Evolutionary conservation across 495 filamentous ascomycete species (phyloP), one percentile per base, ranked within the genome.

Genomic region (Talaromyces proteolyticus): DNA sequence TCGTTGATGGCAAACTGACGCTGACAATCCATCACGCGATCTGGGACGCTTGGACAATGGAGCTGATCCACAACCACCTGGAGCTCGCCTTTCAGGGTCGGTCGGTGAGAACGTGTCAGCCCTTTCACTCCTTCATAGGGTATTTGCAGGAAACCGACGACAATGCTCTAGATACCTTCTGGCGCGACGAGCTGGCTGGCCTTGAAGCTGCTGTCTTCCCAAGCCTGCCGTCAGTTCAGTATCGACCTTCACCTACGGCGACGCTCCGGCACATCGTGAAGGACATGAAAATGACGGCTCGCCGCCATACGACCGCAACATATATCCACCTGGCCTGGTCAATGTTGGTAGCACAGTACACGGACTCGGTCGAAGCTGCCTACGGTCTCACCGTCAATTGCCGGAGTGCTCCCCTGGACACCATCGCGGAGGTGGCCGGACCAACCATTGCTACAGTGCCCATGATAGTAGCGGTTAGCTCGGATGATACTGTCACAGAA

Each of bases 361-460:
- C 59, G 3, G 50, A 53, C 4, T 49, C 49, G 6, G 43, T 52
- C 10, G 66, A 69, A 53, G 58, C 68, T 6, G 51, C 64, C 3
- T 72, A 68, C 40, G 69, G 64, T 7, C 45, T 53, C 4, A 63
- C 57, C 1, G 18, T 63, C 3, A 49, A 58, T 3, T 69, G 70
- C 4, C 57, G 73, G 58, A 21, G 57, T 46, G 57, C 57, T 18
- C 49, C 65, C 10, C 39, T 64, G 11, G 25, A 55, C 10, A 62
- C 58, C 2, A 61, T 72, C 8, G 61, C 53, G 3, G 47, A 63
- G n/a, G 54, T 72, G 18, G 55, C 57, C 42, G 72, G 60, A n/a
- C 73, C 74, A 12, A 73, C 69, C 0, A 63, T 76, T 42, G 59
- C 70, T 17, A 71, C 68, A 2, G 63, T 83, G 18, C 83, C 83